A percentile compares a stretch with the other conserved stretches of the same genome.
Evolutionary conservation across 169 alveolate genomes (phyloP).

Genomic region (Eimeria praecox): DNA sequence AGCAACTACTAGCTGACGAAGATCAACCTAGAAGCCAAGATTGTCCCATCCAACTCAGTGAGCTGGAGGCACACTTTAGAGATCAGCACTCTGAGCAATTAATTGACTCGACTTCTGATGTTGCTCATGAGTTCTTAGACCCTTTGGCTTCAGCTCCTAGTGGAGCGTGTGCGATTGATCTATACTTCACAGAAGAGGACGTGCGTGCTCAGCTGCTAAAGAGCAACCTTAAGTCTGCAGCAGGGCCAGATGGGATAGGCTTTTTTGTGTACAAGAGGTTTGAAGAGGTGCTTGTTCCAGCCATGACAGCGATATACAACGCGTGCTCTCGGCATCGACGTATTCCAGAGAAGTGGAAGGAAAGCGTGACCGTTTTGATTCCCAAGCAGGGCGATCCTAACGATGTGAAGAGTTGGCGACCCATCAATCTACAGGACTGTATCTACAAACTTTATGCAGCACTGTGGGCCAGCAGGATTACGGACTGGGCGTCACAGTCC

Average conservation of each 20-base stretch:
- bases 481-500: background rate
- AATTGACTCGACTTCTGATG: background rate
- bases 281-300: conserved; percentile 34
- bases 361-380: background rate
- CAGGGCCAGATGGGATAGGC: conserved; percentile 31
- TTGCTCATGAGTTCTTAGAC: background rate
- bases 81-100: background rate
- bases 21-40: background rate
- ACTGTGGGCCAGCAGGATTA: conserved; percentile 13
- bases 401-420: background rate
- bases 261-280: conserved; percentile 25
- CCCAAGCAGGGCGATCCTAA: background rate
- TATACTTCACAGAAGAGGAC: background rate
- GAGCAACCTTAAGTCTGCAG: background rate
- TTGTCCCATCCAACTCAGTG: conserved; percentile 5
- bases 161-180: background rate
- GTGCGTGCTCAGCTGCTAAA: conserved; percentile 8
- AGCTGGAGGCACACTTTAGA: background rate
- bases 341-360: background rate
- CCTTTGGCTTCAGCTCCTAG: conserved; percentile 8
- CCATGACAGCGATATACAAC: background rate
- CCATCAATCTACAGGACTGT: conserved; percentile 14
- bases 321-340: background rate
- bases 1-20: background rate
- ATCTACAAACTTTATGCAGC: conserved; percentile 40